Conservation (phyloP, 2,329 filamentous ascomycete species). For the Mycosphaerella arachidis region DNA sequence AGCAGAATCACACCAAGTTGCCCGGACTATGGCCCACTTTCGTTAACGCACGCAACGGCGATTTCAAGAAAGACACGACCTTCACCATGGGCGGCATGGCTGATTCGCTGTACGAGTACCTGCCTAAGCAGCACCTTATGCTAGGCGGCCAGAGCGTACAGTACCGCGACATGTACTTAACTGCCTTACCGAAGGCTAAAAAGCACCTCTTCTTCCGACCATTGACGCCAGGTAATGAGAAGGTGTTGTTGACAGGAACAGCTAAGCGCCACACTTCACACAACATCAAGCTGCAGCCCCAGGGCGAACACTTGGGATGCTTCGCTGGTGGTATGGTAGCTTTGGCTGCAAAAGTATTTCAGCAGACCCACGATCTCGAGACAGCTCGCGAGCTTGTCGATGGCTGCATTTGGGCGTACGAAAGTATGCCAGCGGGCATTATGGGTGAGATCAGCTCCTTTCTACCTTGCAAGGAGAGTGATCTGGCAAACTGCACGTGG, state of each 20-base stretch:
- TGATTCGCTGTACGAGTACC: slow-evolving; percentile 35
- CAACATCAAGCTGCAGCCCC: slow-evolving; percentile 15
- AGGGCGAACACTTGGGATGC: slow-evolving; percentile 50
- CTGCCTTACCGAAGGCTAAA: slow-evolving; percentile 46
- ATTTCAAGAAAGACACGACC: slow-evolving; percentile 29
- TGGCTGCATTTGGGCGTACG: slow-evolving; percentile 62
- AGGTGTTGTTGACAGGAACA: slow-evolving; percentile 20
- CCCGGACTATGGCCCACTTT: slow-evolving; percentile 61
- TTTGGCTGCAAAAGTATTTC: slow-evolving; percentile 58
- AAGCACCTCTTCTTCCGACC: slow-evolving; percentile 44
- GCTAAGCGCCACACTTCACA: slow-evolving; percentile 12
- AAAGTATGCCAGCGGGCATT: slow-evolving; percentile 54
- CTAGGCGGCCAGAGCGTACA: slow-evolving; percentile 32
- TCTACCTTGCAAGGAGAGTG: slow-evolving; percentile 42
- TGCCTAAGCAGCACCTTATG: slow-evolving; percentile 29
- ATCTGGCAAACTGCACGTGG: slow-evolving; percentile 27
- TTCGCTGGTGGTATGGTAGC: slow-evolving; percentile 69
- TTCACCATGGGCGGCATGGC: slow-evolving; percentile 36
- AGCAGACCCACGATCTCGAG: slow-evolving; percentile 50
- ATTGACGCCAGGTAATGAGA: slow-evolving; percentile 39
- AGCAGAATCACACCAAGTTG: slow-evolving; percentile 52
- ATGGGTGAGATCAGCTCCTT: slow-evolving; percentile 58
- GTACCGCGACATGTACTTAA: slow-evolving; percentile 45
- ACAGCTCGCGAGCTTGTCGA: slow-evolving; percentile 57
- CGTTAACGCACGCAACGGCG: slow-evolving; percentile 43